phyloP scores from a whole-genome alignment of 202 grass and related monocot species.

The Digitaria exilis region DNA sequence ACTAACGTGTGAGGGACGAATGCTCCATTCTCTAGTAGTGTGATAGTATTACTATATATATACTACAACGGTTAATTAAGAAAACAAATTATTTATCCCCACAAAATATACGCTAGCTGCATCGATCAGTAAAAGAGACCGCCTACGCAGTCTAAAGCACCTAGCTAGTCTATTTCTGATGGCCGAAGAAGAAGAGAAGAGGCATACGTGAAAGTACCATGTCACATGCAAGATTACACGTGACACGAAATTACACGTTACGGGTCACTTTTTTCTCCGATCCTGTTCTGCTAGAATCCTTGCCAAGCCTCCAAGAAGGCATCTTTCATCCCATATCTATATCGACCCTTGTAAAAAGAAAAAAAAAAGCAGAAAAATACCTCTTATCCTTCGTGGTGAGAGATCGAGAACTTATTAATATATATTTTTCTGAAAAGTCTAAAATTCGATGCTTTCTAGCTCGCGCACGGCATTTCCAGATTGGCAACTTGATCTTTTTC shows the following conservation, averaged over 20 bases:
- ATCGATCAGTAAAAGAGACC: background rate
- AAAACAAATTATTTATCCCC: background rate
- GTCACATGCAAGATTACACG: constrained; percentile 24
- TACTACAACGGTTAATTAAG: background rate
- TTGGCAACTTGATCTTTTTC: constrained; percentile 26
- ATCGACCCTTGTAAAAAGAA: background rate
- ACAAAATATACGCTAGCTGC: background rate
- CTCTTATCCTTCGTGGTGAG: background rate
- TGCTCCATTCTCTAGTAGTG: too few species aligned
- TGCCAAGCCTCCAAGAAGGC: background rate
- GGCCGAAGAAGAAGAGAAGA: background rate
- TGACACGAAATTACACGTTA: constrained; percentile 18
- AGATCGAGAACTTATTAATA: background rate
- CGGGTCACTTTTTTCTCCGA: background rate
- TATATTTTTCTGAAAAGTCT: background rate
- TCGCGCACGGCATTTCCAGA: constrained; percentile 16
- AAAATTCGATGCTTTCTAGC: constrained; percentile 38
- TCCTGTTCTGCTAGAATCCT: background rate
- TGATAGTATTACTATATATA: too few species aligned
- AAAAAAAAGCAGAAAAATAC: background rate
- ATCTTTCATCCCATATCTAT: constrained; percentile 33
- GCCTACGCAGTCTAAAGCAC: background rate
- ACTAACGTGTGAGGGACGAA: too few species aligned
- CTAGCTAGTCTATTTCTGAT: background rate
- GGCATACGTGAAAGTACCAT: constrained; percentile 1